Evolutionary conservation across 805 yeast genomes (phyloP), one percentile per base, ranked within the genome.

Genomic region (Candida namnaoensis): DNA sequence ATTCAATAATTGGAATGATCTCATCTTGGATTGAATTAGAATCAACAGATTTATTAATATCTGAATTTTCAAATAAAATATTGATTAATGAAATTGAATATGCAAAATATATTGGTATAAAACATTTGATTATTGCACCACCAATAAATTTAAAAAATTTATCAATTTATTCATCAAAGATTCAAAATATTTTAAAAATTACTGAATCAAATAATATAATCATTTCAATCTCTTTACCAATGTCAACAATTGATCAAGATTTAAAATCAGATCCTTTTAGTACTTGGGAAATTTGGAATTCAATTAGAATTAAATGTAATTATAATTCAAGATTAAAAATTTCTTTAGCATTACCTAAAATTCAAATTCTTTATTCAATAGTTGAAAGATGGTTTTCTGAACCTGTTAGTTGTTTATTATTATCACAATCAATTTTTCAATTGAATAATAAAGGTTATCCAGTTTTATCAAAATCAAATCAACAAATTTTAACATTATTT

Each of bases 251-350:
- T 38, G 37, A 19, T 1, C 51, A 61, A 4, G 53, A 54, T 32
- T 53, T 58, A 19, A 50, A 52, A 7, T 49, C 65, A 14, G 78
- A 74, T 50, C 61, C 68, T 8, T 57, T 81, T 30, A 76, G 81
- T 3, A 78, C 83, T 2, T 82, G 90, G 90, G 85, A 80, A 41
- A 69, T 79, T 49, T 82, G 90, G 90, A 77, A 81, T 48, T 68
- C 82, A 1, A 72, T 82, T 3, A 62, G 88, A 24, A 64, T 69
- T 5, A 61, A 72, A 33, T 76, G 82, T 49, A 69, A 71, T 42
- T 78, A 80, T 50, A 68, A 79, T 38, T 46, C 59, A 2, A 70
- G 76, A 23, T 59, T 82, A 40, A 78, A 86, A n/a, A 78, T 88
- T 41, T 85, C 87, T 5, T 64, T 84, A 32, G 93, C 82, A 33